Evolutionary conservation across 148 eudicot genomes (phyloP), one percentile per base, ranked within the genome.

Genomic region (Drosera capensis): DNA sequence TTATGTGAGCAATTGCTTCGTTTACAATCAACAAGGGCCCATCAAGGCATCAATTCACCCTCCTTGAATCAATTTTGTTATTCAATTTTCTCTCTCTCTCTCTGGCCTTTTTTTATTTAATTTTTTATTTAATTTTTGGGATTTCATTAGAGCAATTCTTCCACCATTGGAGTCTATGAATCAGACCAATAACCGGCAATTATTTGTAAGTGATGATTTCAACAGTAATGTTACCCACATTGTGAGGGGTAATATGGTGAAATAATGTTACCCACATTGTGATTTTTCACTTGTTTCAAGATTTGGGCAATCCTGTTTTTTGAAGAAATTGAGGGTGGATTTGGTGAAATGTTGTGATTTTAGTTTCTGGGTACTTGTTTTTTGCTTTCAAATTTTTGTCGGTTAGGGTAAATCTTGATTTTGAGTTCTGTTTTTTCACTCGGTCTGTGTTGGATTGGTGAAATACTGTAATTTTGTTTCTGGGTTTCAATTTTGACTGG

Each of bases 1-100:
- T n/a, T n/a, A n/a, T n/a, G n/a, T n/a, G n/a, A n/a, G n/a, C n/a
- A n/a, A n/a, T 41, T 41, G 62, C 86, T 70, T 72, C 55, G 46
- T 64, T 72, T 75, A 48, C 71, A 82, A 75, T 67, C 75, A 57
- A 66, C 23, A n/a, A n/a, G 12, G 15, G 18, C 38, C 38, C 38
- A 11, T 5, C n/a, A n/a, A n/a, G n/a, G n/a, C n/a, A n/a, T n/a
- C n/a, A n/a, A n/a, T n/a, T n/a, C n/a, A n/a, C n/a, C n/a, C n/a
- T n/a, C n/a, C n/a, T n/a, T n/a, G n/a, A n/a, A n/a, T n/a, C n/a
- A n/a, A n/a, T n/a, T 34, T 15, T 3, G n/a, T 23, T 23, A 34
- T 28, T 51, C 43, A 43, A 23, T 45, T 14, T 52, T 39, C 56
- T 55, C 59, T 45, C 45, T 45, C 58, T n/a, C 47, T 42, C 50